Percentiles rank a stretch among this genome's conserved stretches.
These are phyloP conservation scores for Pichia sp. DNA, from an alignment of 1,139 yeast genomes.

Conservation along the genomic window DNA sequence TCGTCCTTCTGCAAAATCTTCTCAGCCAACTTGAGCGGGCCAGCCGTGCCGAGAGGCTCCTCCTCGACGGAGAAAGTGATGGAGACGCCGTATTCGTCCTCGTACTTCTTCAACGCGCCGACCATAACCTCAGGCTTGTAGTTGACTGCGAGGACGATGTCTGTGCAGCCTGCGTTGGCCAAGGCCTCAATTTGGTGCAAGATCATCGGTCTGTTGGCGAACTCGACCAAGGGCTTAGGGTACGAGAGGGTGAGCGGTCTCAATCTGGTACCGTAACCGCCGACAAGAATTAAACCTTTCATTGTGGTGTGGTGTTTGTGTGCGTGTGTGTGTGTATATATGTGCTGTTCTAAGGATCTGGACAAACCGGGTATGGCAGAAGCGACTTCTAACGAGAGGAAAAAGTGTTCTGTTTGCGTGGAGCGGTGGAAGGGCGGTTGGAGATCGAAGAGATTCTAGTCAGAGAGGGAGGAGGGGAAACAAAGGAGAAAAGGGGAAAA, in stretches of 20 bases:
- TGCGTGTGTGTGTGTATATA: constrained; percentile 7
- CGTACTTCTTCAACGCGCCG: constrained; percentile 88
- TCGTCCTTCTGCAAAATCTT: constrained; percentile 88
- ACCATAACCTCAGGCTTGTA: constrained; percentile 99
- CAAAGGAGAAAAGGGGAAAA: background rate
- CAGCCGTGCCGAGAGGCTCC: constrained; percentile 99
- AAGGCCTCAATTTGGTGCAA: constrained; percentile 97
- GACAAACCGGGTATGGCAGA: background rate
- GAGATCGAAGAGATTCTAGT: constrained; percentile 4
- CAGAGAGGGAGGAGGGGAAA: constrained; percentile 17
- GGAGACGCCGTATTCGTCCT: constrained; percentile 86
- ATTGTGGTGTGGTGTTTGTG: no score
- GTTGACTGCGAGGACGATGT: constrained; percentile 96
- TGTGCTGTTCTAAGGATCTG: no score
- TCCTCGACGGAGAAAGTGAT: constrained; percentile 98
- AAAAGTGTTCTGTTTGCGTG: background rate
- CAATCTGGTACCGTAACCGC: constrained; percentile 99
- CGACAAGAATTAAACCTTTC: constrained; percentile 98
- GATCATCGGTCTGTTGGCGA: constrained; percentile 97
- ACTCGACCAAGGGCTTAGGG: constrained; percentile 98
- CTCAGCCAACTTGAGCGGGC: constrained; percentile 97
- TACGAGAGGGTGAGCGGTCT: constrained; percentile 96
- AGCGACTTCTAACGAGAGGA: background rate
- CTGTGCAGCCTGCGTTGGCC: constrained; percentile 98
- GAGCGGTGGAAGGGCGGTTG: background rate